phyloP scores from a whole-genome alignment of 768 basidiomycete species.

The Termitomyces sp. region DNA sequence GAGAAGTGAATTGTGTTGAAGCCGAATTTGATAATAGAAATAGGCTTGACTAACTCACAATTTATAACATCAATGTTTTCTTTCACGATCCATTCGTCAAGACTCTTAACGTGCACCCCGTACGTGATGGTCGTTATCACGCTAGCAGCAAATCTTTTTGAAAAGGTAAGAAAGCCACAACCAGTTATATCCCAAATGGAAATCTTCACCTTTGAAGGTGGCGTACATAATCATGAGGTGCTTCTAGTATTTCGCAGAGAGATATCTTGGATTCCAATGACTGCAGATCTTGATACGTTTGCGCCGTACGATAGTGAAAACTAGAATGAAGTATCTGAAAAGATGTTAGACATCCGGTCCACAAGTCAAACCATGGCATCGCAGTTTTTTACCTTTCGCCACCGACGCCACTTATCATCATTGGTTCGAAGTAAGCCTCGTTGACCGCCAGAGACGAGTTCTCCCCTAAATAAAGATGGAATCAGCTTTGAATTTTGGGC shows the following conservation, averaged over 20 bases:
- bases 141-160: slow-evolving; percentile 36
- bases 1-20: neutral
- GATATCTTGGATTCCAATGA: slow-evolving; percentile 40
- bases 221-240: slow-evolving; percentile 32
- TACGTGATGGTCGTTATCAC: slow-evolving; percentile 39
- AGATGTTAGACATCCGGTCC: neutral
- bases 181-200: neutral
- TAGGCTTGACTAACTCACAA: slow-evolving; percentile 22
- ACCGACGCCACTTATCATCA: slow-evolving; percentile 39
- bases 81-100: slow-evolving; percentile 41
- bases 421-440: slow-evolving; percentile 41
- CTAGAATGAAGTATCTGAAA: slow-evolving; percentile 36
- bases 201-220: slow-evolving; percentile 31
- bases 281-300: slow-evolving; percentile 40
- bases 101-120: slow-evolving; percentile 34
- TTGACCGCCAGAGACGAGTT: slow-evolving; percentile 40
- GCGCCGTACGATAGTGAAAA: slow-evolving; percentile 34
- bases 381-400: slow-evolving; percentile 31
- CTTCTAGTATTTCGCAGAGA: slow-evolving; percentile 32
- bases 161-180: neutral
- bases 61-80: slow-evolving; percentile 39
- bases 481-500: neutral
- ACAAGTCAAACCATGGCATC: neutral
- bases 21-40: neutral
- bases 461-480: slow-evolving; percentile 22